Conservation (phyloP, 345 rosid genomes). For the Ceriops tagal region DNA sequence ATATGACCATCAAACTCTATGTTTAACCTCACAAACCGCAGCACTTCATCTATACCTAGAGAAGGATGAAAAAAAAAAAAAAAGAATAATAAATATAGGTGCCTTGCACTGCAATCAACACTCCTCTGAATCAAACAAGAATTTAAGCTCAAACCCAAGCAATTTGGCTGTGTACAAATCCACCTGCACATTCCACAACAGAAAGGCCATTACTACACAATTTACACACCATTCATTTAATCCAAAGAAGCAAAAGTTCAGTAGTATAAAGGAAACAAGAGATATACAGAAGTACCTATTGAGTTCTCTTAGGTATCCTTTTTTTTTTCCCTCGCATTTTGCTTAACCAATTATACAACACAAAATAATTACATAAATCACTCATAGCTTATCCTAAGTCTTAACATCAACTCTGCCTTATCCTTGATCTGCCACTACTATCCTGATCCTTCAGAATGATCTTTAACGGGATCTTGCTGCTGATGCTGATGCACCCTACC, state of each 20-base stretch:
- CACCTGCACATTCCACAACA: conserved; percentile 64
- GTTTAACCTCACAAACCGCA: conserved; percentile 40
- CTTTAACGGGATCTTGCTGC: conserved; percentile 49
- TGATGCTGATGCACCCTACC: conserved; percentile 48
- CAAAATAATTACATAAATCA: conserved; percentile 34
- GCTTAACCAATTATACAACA: conserved; percentile 44
- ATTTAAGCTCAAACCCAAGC: conserved; percentile 45
- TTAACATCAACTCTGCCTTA: conserved; percentile 31
- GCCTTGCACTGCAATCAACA: conserved; percentile 47
- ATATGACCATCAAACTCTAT: conserved; percentile 27
- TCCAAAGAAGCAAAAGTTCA: neutral
- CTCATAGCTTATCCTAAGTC: conserved; percentile 5
- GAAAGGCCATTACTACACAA: conserved; percentile 16
- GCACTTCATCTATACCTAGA: conserved; percentile 40
- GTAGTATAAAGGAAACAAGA: conserved; percentile 2
- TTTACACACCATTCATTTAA: conserved; percentile 13
- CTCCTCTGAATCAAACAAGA: conserved; percentile 54
- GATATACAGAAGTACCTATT: conserved; percentile 29
- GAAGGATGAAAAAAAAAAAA: conserved; percentile 27
- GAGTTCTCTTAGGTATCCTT: conserved; percentile 34
- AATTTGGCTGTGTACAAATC: conserved; percentile 41
- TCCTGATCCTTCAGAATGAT: conserved; percentile 85
- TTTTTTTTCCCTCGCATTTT: conserved; percentile 20
- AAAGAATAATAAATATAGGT: conserved; percentile 29
- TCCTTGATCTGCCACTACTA: conserved; percentile 38